Evolutionary conservation across 2,329 filamentous ascomycete species (phyloP).

Genomic region (Apiospora pterosperma): DNA sequence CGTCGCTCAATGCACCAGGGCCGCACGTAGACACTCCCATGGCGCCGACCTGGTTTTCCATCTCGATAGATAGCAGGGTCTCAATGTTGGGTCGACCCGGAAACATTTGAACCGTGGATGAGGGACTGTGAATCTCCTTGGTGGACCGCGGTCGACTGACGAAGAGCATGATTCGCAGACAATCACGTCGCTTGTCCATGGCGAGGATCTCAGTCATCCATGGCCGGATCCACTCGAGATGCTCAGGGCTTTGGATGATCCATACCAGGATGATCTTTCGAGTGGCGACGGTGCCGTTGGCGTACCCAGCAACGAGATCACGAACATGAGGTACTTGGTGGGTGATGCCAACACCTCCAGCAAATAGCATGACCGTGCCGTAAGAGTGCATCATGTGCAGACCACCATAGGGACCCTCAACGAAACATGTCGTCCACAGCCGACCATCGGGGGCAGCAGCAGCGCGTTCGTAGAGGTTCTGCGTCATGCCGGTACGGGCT

Average conservation of each 20-base stretch:
- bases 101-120: conserved; percentile 79
- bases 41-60: conserved; percentile 70
- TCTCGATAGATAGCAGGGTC: conserved; percentile 68
- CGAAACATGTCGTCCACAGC: conserved; percentile 61
- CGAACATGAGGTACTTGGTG: conserved; percentile 75
- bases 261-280: conserved; percentile 73
- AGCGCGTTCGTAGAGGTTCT: conserved; percentile 65
- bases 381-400: conserved; percentile 70
- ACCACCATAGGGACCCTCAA: conserved; percentile 76
- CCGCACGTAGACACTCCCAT: conserved; percentile 75
- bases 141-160: conserved; percentile 71
- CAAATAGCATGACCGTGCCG: conserved; percentile 75
- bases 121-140: conserved; percentile 78
- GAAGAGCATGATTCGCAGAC: conserved; percentile 74
- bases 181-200: conserved; percentile 71
- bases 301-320: conserved; percentile 66
- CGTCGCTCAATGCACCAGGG: conserved; percentile 69
- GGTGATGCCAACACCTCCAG: conserved; percentile 77
- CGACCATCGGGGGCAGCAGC: conserved; percentile 56
- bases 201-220: conserved; percentile 80
- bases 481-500: conserved; percentile 71
- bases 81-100: conserved; percentile 73
- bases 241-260: conserved; percentile 76
- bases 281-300: conserved; percentile 66
- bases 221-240: conserved; percentile 78